A percentile compares a stretch with the other conserved stretches of the same genome.
Conservation (phyloP, 2,329 filamentous ascomycete species). For the Fusarium agapanthi region DNA sequence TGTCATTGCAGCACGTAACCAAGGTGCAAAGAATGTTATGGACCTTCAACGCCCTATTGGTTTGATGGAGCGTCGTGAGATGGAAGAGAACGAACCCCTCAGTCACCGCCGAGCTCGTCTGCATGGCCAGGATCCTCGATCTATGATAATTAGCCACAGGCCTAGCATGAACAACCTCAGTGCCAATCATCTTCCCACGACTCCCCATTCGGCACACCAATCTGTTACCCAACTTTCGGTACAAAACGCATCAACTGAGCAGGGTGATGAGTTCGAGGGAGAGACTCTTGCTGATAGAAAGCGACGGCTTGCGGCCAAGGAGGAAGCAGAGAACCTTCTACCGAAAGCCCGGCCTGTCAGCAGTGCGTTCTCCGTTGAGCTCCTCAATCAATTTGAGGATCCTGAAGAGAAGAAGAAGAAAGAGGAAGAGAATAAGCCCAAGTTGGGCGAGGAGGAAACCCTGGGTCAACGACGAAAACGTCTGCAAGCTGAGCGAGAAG, state of each 20-base stretch:
- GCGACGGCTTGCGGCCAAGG: constrained; percentile 69
- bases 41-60: constrained; percentile 74
- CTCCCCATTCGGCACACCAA: constrained; percentile 38
- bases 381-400: constrained; percentile 71
- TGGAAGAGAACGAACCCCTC: constrained; percentile 93
- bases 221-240: constrained; percentile 11
- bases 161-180: constrained; percentile 57
- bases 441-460: constrained; percentile 71
- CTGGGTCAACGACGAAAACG: constrained; percentile 79
- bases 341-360: constrained; percentile 68
- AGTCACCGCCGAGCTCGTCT: constrained; percentile 80
- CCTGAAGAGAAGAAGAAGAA: constrained; percentile 54
- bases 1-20: constrained; percentile 72
- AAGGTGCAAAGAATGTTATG: constrained; percentile 59
- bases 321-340: constrained; percentile 55
- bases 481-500: constrained; percentile 75
- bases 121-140: constrained; percentile 66
- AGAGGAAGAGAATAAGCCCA: constrained; percentile 49
- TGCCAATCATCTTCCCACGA: constrained; percentile 24
- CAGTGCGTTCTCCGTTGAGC: constrained; percentile 72
- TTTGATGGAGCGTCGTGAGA: constrained; percentile 79
- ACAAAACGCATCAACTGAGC: constrained; percentile 48
- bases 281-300: constrained; percentile 74
- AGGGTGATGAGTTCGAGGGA: constrained; percentile 66
- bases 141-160: constrained; percentile 48